These are phyloP conservation scores for Vanrija humicola DNA, from an alignment of 1,284 basidiomycete genomes.

Conservation along the genomic window DNA sequence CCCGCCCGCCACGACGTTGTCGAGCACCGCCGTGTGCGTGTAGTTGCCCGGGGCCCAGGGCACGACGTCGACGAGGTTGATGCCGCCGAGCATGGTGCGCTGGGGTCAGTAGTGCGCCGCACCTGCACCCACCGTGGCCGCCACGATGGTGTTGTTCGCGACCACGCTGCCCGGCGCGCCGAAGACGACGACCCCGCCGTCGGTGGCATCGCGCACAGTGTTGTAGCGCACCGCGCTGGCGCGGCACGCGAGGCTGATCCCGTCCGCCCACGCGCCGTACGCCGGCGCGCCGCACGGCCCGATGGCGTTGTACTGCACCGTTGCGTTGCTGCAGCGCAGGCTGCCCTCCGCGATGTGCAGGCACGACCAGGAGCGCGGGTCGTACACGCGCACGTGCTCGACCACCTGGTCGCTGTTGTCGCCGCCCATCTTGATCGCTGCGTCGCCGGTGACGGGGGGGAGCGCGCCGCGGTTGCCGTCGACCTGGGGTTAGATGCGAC, in stretches of 20 bases:
- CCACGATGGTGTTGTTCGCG: constrained; percentile 66
- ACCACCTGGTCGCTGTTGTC: constrained; percentile 39
- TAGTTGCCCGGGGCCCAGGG: constrained; percentile 69
- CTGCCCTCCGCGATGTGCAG: constrained; percentile 51
- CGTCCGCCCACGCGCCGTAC: constrained; percentile 68
- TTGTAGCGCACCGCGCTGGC: constrained; percentile 67
- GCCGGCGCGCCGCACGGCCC: constrained; percentile 49
- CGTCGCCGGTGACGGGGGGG: too few species aligned
- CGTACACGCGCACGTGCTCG: constrained; percentile 37
- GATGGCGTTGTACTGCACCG: background rate
- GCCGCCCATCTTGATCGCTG: constrained; percentile 45
- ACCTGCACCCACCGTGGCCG: constrained; percentile 25
- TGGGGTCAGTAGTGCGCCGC: too few species aligned
- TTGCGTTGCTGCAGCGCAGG: constrained; percentile 58
- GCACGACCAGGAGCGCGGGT: constrained; percentile 44
- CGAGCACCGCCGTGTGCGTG: constrained; percentile 62
- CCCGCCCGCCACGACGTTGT: constrained; percentile 60
- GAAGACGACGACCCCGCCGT: constrained; percentile 72
- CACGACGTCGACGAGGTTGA: constrained; percentile 67
- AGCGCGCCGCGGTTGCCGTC: too few species aligned
- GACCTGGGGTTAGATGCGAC: too few species aligned
- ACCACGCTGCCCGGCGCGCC: constrained; percentile 71
- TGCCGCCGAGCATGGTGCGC: constrained; percentile 65
- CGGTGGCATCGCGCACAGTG: constrained; percentile 64
- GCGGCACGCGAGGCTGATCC: constrained; percentile 71